Percentiles rank a stretch among this genome's conserved stretches.
Conservation (phyloP, 352 stramenopile genomes). For the Phytophthora ramorum region DNA sequence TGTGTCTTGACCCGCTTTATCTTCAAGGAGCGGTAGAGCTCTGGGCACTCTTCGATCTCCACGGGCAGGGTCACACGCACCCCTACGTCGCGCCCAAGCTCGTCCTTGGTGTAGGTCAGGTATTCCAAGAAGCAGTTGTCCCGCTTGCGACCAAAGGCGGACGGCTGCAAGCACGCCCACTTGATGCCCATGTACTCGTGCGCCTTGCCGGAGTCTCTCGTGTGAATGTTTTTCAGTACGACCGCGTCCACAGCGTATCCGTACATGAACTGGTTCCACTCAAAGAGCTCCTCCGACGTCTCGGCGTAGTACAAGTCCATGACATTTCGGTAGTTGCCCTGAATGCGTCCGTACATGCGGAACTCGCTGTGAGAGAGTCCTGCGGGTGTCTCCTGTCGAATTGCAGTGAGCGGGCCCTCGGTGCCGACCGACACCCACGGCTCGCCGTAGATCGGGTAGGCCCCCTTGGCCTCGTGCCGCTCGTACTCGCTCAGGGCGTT, state of each 20-base stretch:
- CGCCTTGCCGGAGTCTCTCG: constrained; percentile 31
- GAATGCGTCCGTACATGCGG: constrained; percentile 65
- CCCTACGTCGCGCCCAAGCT: constrained; percentile 58
- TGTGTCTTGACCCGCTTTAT: constrained; percentile 62
- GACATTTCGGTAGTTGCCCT: constrained; percentile 62
- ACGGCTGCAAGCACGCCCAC: constrained; percentile 70
- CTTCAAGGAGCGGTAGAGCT: constrained; percentile 49
- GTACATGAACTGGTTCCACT: constrained; percentile 78
- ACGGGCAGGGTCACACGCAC: constrained; percentile 73
- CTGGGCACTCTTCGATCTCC: constrained; percentile 67
- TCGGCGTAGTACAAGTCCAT: constrained; percentile 80
- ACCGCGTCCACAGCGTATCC: constrained; percentile 66
- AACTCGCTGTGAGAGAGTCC: constrained; percentile 37
- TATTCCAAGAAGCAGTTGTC: constrained; percentile 84
- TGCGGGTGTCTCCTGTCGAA: constrained; percentile 36
- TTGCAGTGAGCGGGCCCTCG: constrained; percentile 41
- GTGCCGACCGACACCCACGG: constrained; percentile 38
- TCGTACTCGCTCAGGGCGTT: constrained; percentile 45
- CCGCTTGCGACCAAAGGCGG: constrained; percentile 59
- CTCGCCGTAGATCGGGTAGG: constrained; percentile 34
- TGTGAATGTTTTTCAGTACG: constrained; percentile 82
- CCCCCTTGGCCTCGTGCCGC: constrained; percentile 40
- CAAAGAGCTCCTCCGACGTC: constrained; percentile 61
- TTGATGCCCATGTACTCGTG: constrained; percentile 85
- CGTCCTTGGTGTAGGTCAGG: constrained; percentile 70